Percentiles rank a stretch among this genome's conserved stretches.
Evolutionary conservation across 208 protist genomes (phyloP).

Genomic region (Polymyxa betae): DNA sequence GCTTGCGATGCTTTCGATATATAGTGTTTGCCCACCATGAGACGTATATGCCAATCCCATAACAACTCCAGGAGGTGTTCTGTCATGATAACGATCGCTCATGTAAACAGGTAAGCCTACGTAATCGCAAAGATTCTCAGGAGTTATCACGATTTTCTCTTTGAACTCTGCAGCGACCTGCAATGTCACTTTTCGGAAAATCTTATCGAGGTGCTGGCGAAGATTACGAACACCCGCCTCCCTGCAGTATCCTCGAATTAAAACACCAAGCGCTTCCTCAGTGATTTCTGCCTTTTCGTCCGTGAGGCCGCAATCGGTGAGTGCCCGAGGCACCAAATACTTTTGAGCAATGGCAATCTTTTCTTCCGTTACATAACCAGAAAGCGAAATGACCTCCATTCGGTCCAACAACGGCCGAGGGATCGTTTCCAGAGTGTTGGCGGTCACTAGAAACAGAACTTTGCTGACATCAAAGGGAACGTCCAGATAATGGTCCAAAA

Average conservation of each 20-base stretch:
- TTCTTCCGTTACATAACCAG: constrained; percentile 76
- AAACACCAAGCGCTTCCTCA: not conserved
- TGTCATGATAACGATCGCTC: constrained; percentile 42
- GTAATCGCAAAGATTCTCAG: constrained; percentile 24
- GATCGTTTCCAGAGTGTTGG: constrained; percentile 80
- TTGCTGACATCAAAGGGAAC: not conserved
- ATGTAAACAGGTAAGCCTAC: not conserved
- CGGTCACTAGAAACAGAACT: constrained; percentile 83
- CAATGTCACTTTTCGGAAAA: constrained; percentile 73
- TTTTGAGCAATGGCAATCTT: constrained; percentile 75
- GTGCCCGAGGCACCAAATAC: constrained; percentile 74
- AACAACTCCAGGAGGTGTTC: constrained; percentile 42
- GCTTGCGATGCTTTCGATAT: constrained; percentile 1
- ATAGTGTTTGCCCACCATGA: not conserved
- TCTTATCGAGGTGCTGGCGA: constrained; percentile 81
- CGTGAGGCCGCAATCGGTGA: not conserved
- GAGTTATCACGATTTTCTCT: not conserved
- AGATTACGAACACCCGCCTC: constrained; percentile 79
- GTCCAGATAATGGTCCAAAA: constrained; percentile 82
- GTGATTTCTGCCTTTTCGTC: not conserved
- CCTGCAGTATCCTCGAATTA: constrained; percentile 8
- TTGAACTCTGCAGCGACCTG: not conserved
- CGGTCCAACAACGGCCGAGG: constrained; percentile 79
- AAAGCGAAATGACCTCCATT: constrained; percentile 74
- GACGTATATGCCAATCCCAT: not conserved